Percentiles rank a stretch among this genome's conserved stretches.
Evolutionary conservation across 139 green algal genomes (phyloP).

Genomic region (Chlamydomonas sp.): DNA sequence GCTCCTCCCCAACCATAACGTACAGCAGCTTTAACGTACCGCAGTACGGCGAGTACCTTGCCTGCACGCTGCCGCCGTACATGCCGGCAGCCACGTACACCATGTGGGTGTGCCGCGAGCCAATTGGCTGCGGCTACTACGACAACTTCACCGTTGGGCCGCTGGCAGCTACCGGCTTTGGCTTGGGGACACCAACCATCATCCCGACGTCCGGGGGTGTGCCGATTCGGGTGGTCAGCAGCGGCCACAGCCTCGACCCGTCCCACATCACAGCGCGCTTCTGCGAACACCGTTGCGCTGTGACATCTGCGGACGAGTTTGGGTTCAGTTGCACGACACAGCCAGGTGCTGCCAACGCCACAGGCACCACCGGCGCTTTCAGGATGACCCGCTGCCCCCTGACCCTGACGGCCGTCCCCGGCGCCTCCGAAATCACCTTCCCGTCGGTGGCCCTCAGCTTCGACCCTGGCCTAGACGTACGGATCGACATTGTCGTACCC

Average conservation of each 20-base stretch:
- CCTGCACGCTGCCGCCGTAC: not conserved
- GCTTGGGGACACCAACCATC: not conserved
- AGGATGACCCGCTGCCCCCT: not conserved
- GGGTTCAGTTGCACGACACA: not conserved
- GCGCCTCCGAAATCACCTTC: not conserved
- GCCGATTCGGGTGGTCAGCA: not conserved
- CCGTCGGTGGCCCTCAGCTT: not conserved
- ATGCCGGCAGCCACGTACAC: not conserved
- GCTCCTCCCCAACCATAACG: not conserved
- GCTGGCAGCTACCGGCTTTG: not conserved
- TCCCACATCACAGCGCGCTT: not conserved
- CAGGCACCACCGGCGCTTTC: not conserved
- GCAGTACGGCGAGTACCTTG: not conserved
- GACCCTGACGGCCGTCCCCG: not conserved
- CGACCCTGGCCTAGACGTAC: not conserved
- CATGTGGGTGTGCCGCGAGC: conserved; percentile 1
- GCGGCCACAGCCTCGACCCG: not conserved
- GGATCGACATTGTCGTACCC: not conserved
- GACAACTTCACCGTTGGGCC: not conserved
- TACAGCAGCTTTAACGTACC: not conserved
- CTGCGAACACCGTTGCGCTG: not conserved
- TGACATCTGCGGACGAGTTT: not conserved
- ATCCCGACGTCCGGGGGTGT: not conserved
- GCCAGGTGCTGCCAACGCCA: not conserved
- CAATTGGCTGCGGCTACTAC: conserved; percentile 3